A percentile compares a stretch with the other conserved stretches of the same genome.
Conservation (phyloP, 148 eudicot genomes). For the Talinum fruticosum region DNA sequence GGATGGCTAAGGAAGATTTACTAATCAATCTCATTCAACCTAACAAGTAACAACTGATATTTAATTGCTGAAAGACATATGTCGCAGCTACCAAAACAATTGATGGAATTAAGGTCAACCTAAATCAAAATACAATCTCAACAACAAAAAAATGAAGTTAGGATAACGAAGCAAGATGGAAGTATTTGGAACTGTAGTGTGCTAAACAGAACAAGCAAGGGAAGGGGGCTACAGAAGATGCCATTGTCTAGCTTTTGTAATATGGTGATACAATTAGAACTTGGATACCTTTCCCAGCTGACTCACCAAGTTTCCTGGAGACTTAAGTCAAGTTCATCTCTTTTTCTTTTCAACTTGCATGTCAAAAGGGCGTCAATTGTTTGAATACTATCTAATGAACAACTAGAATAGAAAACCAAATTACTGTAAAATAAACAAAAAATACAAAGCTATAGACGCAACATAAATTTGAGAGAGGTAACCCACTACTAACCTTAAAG, state of each 20-base stretch:
- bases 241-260: neutral
- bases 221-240: slow-evolving; percentile 2
- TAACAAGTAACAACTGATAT: too few relatives aligned
- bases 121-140: too few relatives aligned
- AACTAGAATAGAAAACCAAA: slow-evolving; percentile 59
- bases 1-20: too few relatives aligned
- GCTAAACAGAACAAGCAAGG: neutral
- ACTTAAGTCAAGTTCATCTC: slow-evolving; percentile 46
- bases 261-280: neutral
- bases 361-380: slow-evolving; percentile 91
- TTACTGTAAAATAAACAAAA: slow-evolving; percentile 19
- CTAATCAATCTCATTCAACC: too few relatives aligned
- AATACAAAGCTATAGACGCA: neutral
- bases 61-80: too few relatives aligned
- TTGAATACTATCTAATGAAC: slow-evolving; percentile 89
- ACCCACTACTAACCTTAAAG: slow-evolving; percentile 69
- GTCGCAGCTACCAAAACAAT: too few relatives aligned
- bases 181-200: neutral
- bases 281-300: slow-evolving; percentile 54
- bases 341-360: slow-evolving; percentile 82
- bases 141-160: too few relatives aligned
- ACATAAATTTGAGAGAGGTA: slow-evolving; percentile 6
- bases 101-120: too few relatives aligned
- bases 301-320: slow-evolving; percentile 35
- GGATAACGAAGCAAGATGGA: too few relatives aligned